These are phyloP conservation scores for Leucogyrophana mollusca DNA, from an alignment of 768 basidiomycete species.

Conservation along the genomic window DNA sequence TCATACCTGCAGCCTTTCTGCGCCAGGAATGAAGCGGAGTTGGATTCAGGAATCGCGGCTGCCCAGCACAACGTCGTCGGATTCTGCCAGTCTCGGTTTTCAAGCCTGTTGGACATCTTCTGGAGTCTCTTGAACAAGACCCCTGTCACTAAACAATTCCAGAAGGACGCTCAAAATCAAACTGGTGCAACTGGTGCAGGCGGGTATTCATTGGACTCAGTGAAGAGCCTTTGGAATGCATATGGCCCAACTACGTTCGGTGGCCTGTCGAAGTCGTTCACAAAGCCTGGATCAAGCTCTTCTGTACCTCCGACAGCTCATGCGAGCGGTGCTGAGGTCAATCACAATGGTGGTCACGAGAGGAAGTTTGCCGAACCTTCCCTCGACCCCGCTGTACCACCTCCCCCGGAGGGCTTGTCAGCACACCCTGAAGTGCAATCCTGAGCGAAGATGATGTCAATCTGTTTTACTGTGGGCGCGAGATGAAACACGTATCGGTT, in stretches of 20 bases:
- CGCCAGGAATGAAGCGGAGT: constrained; percentile 51
- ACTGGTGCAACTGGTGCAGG: constrained; percentile 11
- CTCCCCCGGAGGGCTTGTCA: not conserved
- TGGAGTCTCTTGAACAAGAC: constrained; percentile 44
- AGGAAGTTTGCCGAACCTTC: not conserved
- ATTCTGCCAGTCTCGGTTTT: constrained; percentile 55
- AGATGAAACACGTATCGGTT: too few relatives aligned
- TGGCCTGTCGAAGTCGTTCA: constrained; percentile 18
- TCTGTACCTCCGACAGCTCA: constrained; percentile 10
- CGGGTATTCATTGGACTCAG: constrained; percentile 26
- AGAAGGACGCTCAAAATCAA: constrained; percentile 22
- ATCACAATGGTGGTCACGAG: not conserved
- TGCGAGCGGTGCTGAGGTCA: constrained; percentile 9
- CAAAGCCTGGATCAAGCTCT: constrained; percentile 3
- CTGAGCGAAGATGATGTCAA: constrained; percentile 2
- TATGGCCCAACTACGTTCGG: constrained; percentile 41
- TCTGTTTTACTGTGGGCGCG: not conserved
- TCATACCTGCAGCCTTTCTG: constrained; percentile 63
- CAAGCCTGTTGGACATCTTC: constrained; percentile 46
- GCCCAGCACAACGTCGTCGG: constrained; percentile 51
- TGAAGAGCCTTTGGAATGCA: constrained; percentile 39
- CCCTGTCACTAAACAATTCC: constrained; percentile 24
- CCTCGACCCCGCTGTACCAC: not conserved
- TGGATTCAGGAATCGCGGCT: constrained; percentile 58
- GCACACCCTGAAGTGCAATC: not conserved